Base-by-base conservation (phyloP, 768 basidiomycete species). In the Podaxis rugospora region DNA sequence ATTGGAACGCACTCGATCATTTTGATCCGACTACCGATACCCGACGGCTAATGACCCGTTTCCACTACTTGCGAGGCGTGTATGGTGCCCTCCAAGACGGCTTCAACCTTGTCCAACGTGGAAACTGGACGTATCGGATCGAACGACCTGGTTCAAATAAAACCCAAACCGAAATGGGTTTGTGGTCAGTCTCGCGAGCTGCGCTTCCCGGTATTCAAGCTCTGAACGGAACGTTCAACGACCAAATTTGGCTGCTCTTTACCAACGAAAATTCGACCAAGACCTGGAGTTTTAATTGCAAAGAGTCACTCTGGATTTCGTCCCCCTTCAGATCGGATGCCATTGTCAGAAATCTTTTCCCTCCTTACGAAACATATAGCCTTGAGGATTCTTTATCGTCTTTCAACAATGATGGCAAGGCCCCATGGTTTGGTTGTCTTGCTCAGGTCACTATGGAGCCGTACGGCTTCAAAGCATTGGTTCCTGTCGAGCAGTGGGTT, bases 1-100 rank as follows among this genome's bases (percentile, higher is more conserved):
- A 91, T 66, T 95, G 91, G 92, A 95, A 96, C 71, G 84, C 90
- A 2, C 84, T 95, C 35, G 95, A 97, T 67, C 95, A 97, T 71
- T 96, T 96, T 70, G 95, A 97, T 72, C 93, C 93, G 27, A 95
- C 94, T 1, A 76, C 87, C 11, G 87, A 91, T 67, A 81, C 82
- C 40, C 84, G 90, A 40, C 87, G 93, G 59, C 69, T 92, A 60
- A 86, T 92, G 67, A 70, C 83, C 16, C 91, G 90, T 56, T 88
- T 92, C 75, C 71, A 88, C 59, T 80, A 84, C 67, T 78, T 96
- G 39, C 88, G 95, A 32, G 70, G 70, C 5, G 73, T 78, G 13
- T 96, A 89, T 72, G 83, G 80, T 23, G 80, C 90, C 2, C 79
- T 96, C 10, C 92, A 92, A 71, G 95, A 97, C 66, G 95, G 95